A percentile compares a stretch with the other conserved stretches of the same genome.
Evolutionary conservation across 2,329 filamentous ascomycete genomes (phyloP).

Genomic region (Sclerotinia spermophila): DNA sequence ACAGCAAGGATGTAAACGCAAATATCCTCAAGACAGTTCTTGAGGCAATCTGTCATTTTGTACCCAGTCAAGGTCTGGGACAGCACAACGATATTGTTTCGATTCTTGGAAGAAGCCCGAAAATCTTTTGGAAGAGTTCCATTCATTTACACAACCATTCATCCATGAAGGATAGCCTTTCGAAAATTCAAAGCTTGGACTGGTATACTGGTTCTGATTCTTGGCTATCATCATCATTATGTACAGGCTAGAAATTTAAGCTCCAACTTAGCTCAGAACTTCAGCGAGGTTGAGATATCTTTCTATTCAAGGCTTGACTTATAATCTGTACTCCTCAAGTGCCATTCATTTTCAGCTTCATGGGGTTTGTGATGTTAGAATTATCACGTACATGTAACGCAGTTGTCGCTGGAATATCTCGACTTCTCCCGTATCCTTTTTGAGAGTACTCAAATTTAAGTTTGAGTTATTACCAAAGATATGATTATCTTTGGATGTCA

Average conservation of each 20-base stretch:
- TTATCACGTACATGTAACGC: neutral
- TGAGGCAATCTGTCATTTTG: neutral
- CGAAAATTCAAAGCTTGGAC: neutral
- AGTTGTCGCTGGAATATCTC: neutral
- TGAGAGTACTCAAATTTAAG: neutral
- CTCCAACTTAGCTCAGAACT: neutral
- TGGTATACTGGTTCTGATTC: neutral
- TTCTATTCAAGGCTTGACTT: neutral
- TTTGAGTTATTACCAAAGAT: neutral
- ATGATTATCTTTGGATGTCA: neutral
- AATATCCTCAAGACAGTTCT: neutral
- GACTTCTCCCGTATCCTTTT: neutral
- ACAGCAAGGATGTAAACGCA: too few species aligned
- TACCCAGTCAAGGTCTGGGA: neutral
- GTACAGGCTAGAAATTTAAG: neutral
- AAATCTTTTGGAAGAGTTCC: fast-evolving
- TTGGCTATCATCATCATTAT: neutral
- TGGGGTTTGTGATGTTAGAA: neutral
- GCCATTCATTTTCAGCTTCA: neutral
- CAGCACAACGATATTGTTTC: neutral
- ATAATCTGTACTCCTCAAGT: neutral
- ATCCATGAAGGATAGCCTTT: neutral
- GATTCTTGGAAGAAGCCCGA: neutral
- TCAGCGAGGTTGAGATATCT: neutral
- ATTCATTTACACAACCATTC: neutral